phyloP scores from a whole-genome alignment of 164 flowering plant genomes.

The Stephania japonica region DNA sequence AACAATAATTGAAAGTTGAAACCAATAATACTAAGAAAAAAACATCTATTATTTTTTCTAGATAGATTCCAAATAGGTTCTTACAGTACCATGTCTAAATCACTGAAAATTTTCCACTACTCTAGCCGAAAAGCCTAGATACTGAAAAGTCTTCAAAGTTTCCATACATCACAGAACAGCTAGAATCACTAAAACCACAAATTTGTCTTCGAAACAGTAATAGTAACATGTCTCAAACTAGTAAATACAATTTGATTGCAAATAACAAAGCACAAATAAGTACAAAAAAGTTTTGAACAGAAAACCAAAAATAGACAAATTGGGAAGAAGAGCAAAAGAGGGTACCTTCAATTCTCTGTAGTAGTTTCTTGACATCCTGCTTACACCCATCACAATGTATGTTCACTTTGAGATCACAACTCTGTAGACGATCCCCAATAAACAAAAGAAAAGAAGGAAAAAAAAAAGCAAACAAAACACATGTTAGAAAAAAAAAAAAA shows the following conservation, averaged over 20 bases:
- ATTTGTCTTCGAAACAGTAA: background rate
- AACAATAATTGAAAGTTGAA: background rate
- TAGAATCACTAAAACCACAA: background rate
- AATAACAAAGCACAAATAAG: background rate
- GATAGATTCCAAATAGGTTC: background rate
- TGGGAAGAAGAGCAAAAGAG: slow-evolving; percentile 3
- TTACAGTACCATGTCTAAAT: background rate
- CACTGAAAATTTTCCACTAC: background rate
- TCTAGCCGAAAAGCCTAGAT: background rate
- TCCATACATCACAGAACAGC: background rate
- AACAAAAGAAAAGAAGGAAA: background rate
- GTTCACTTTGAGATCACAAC: slow-evolving; percentile 53
- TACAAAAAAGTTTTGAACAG: background rate
- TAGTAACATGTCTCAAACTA: background rate
- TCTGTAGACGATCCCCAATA: slow-evolving; percentile 28
- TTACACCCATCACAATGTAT: slow-evolving; percentile 69
- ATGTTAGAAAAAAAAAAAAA: background rate
- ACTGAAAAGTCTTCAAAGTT: background rate
- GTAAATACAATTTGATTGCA: background rate
- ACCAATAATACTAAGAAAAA: background rate
- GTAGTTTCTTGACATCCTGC: slow-evolving; percentile 68
- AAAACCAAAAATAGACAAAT: background rate
- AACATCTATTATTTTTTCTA: background rate
- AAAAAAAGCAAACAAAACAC: slow-evolving; percentile 4
- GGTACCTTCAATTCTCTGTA: slow-evolving; percentile 65